Percentiles rank a stretch among this genome's conserved stretches.
These are phyloP conservation scores for Ceratocystis colombiana DNA, from an alignment of 2,329 filamentous ascomycete genomes.

Conservation along the genomic window DNA sequence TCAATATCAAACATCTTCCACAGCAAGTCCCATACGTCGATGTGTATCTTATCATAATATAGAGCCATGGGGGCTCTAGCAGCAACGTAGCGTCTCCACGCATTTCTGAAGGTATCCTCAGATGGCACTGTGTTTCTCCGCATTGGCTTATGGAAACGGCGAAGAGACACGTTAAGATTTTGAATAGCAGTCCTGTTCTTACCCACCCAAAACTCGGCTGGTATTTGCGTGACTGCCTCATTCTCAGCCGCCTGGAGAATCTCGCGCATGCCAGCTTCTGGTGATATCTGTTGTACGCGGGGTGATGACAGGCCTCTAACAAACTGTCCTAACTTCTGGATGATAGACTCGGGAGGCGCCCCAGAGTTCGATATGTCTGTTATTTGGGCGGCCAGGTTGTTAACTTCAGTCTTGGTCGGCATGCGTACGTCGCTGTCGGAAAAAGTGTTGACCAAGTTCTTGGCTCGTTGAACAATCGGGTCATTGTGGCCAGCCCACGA, in stretches of 20 bases:
- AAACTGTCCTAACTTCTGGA: constrained; percentile 22
- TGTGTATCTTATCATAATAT: constrained; percentile 46
- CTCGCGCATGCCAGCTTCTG: constrained; percentile 10
- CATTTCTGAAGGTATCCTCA: constrained; percentile 34
- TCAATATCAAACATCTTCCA: constrained; percentile 53
- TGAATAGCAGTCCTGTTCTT: constrained; percentile 12
- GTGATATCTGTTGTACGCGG: constrained; percentile 8
- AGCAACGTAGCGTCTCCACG: constrained; percentile 44
- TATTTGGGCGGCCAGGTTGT: constrained; percentile 27
- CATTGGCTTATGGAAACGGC: constrained; percentile 24
- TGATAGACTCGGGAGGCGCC: constrained; percentile 20
- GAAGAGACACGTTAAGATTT: constrained; percentile 23
- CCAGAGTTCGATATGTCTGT: constrained; percentile 18
- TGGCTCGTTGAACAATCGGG: constrained; percentile 24
- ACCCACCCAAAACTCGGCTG: constrained; percentile 8
- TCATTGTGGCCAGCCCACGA: constrained; percentile 33
- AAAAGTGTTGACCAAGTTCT: constrained; percentile 20
- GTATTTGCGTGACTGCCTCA: constrained; percentile 20
- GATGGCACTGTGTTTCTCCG: constrained; percentile 25
- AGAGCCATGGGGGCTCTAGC: constrained; percentile 38
- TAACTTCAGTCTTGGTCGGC: constrained; percentile 29
- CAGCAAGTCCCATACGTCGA: constrained; percentile 52
- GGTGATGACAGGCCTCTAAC: constrained; percentile 23
- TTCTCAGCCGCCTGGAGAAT: constrained; percentile 24
- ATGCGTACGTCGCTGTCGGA: constrained; percentile 23